A percentile compares a stretch with the other conserved stretches of the same genome.
phyloP scores from a whole-genome alignment of 139 green algal genomes.

The Coelastrella sp. region DNA sequence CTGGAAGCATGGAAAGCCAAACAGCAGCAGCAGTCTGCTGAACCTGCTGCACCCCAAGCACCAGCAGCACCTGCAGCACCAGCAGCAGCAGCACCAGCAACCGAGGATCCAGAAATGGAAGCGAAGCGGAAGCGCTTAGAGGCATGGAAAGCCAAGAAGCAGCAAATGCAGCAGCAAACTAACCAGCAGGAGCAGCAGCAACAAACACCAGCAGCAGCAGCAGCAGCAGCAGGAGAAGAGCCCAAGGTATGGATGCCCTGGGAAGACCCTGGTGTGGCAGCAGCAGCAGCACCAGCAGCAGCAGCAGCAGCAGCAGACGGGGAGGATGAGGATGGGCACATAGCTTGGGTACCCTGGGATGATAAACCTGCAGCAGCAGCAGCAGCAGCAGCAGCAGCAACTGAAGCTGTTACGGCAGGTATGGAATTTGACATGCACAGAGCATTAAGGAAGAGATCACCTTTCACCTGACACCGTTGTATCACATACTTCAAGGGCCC shows the following conservation, averaged over 20 bases:
- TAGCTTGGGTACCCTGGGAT: slow-evolving; percentile 31
- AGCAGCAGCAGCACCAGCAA: slow-evolving; percentile 2
- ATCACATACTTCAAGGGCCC: too few species aligned
- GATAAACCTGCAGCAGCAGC: background rate
- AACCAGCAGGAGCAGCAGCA: background rate
- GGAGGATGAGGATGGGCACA: slow-evolving; percentile 17
- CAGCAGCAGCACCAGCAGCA: background rate
- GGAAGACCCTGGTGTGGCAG: slow-evolving; percentile 55
- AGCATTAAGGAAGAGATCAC: too few species aligned
- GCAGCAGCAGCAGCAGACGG: slow-evolving; percentile 5
- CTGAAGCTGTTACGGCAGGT: background rate
- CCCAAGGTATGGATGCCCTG: slow-evolving; percentile 61
- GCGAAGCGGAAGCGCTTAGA: slow-evolving; percentile 49
- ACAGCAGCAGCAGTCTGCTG: slow-evolving; percentile 29
- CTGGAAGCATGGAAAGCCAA: slow-evolving; percentile 58
- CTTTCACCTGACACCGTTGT: too few species aligned
- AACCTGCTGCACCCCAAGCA: background rate
- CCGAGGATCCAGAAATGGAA: slow-evolving; percentile 21
- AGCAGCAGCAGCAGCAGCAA: slow-evolving; percentile 14
- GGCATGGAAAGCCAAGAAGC: slow-evolving; percentile 56
- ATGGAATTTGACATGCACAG: too few species aligned
- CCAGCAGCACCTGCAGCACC: background rate
- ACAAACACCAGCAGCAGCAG: slow-evolving; percentile 50
- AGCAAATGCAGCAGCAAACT: slow-evolving; percentile 20
- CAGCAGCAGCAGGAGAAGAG: background rate